Base-by-base conservation (phyloP, 2,329 filamentous ascomycete genomes). In the Neofusicoccum kwambonambiense region DNA sequence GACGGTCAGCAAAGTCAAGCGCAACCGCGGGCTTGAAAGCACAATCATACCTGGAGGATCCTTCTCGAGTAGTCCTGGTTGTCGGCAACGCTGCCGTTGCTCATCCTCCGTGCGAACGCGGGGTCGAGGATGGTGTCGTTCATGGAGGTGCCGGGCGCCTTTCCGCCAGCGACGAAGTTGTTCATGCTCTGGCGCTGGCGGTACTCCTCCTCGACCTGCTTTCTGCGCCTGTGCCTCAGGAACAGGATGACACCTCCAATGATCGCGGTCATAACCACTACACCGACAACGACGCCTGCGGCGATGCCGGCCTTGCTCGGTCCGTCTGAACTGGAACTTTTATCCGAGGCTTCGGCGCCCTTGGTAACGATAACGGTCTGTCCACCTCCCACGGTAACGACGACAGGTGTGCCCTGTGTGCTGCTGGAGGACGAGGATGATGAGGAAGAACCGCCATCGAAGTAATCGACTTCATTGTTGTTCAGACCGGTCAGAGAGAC, bases 51-150 rank as follows among this genome's bases (percentile, higher is more conserved):
- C 88, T 96, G 91, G 75, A 98, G 86, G 79, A 98, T 97, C 80
- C 91, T 90, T 80, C 94, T 88, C 68, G 94, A 97, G 81, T 97
- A 98, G 78, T 98, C 94, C 79, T 96, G 89, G 79, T 97, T 96
- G 77, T 98, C 94, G 61, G 93, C 94, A 77, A 98, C 97, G 78
- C 93, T 97, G 70, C 94, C 94, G 73, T 95, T 92, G 79, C 94
- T 97, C 81, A 94, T 86, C 78, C 93, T 87, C 74, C 92, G 86
- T 65, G 90, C 89, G 85, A 96, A 89, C 64, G 84, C 89, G 7
- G 93, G 92, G 69, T 98, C 94, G 65, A 97, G 87, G 64, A 94
- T 88, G 47, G 91, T 89, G 75, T 98, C 94, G 13, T 87, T 87
- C 80, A 91, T 89, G 9, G 91, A 87, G 1, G 88, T 87, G 41